A percentile compares a stretch with the other conserved stretches of the same genome.
Conservation (phyloP, 805 yeast genomes). For the Barnettozyma botsteinii region DNA sequence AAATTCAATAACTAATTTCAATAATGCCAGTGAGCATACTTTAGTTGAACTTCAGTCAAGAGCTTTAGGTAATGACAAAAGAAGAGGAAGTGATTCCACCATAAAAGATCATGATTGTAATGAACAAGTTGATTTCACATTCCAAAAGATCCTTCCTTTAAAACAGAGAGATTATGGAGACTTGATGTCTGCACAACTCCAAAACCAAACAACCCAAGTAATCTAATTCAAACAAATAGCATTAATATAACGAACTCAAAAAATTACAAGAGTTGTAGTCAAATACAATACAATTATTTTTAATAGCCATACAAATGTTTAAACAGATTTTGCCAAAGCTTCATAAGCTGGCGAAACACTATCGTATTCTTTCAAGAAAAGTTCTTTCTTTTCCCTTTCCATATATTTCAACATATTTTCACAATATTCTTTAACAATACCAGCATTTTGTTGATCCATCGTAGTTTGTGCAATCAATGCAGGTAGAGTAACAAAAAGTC, state of each 20-base stretch:
- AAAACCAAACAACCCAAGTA: too few relatives aligned
- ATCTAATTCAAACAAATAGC: too few relatives aligned
- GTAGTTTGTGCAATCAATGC: conserved; percentile 72
- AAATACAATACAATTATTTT: background rate
- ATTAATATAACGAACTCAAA: too few relatives aligned
- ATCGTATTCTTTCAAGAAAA: conserved; percentile 40
- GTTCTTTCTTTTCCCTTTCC: conserved; percentile 34
- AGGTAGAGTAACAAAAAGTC: conserved; percentile 76
- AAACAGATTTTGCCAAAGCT: conserved; percentile 24
- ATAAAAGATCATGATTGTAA: conserved; percentile 10
- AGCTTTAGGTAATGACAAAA: background rate
- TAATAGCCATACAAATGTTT: too few relatives aligned
- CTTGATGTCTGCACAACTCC: background rate
- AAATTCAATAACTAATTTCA: conserved; percentile 14
- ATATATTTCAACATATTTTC: conserved; percentile 51
- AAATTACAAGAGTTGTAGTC: too few relatives aligned
- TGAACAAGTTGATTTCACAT: conserved; percentile 18
- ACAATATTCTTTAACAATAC: conserved; percentile 46
- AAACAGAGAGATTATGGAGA: conserved; percentile 2
- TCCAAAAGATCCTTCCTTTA: conserved; percentile 18
- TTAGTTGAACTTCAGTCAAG: conserved; percentile 10
- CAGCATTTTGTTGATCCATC: conserved; percentile 72
- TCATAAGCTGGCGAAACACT: conserved; percentile 47
- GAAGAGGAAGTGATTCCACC: conserved; percentile 19
- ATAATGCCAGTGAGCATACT: conserved; percentile 17